Percentiles rank a stretch among this genome's conserved stretches.
These are phyloP conservation scores for Agastache rugosa DNA, from an alignment of 257 asterid species.

Conservation along the genomic window DNA sequence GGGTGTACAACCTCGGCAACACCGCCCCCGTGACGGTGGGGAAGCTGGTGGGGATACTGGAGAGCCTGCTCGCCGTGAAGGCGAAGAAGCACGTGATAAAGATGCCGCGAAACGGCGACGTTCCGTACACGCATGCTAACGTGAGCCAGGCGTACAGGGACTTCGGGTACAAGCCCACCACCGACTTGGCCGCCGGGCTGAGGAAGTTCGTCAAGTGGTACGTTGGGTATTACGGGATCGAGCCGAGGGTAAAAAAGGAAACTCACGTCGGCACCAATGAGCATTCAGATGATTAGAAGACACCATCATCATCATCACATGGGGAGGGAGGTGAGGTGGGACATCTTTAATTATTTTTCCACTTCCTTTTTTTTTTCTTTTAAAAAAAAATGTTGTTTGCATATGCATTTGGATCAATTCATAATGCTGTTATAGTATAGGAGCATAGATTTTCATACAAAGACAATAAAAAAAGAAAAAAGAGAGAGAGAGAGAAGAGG, in stretches of 20 bases:
- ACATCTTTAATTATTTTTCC: conserved; percentile 34
- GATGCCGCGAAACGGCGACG: conserved; percentile 99
- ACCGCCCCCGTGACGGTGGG: conserved; percentile 93
- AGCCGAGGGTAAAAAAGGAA: conserved; percentile 78
- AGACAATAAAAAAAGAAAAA: conserved; percentile 17
- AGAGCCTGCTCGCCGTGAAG: conserved; percentile 57
- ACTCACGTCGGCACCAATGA: conserved; percentile 29
- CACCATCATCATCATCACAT: conserved; percentile 41
- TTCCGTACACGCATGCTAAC: conserved; percentile 92
- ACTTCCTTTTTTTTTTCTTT: neutral
- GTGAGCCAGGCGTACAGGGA: conserved; percentile 84
- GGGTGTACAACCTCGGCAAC: conserved; percentile 92
- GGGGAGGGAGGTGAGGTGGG: conserved; percentile 46
- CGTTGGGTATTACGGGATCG: conserved; percentile 78
- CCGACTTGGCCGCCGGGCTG: conserved; percentile 79
- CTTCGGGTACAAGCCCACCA: conserved; percentile 91
- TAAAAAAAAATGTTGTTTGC: neutral
- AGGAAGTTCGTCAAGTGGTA: conserved; percentile 94
- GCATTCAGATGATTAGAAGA: conserved; percentile 46
- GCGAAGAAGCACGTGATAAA: conserved; percentile 76
- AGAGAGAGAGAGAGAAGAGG: neutral
- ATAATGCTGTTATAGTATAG: conserved; percentile 47
- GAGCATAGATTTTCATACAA: conserved; percentile 41
- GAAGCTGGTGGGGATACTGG: conserved; percentile 80
- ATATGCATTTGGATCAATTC: conserved; percentile 42